Conservation (phyloP, 306 rosid species). For the Cyamopsis tetragonoloba region DNA sequence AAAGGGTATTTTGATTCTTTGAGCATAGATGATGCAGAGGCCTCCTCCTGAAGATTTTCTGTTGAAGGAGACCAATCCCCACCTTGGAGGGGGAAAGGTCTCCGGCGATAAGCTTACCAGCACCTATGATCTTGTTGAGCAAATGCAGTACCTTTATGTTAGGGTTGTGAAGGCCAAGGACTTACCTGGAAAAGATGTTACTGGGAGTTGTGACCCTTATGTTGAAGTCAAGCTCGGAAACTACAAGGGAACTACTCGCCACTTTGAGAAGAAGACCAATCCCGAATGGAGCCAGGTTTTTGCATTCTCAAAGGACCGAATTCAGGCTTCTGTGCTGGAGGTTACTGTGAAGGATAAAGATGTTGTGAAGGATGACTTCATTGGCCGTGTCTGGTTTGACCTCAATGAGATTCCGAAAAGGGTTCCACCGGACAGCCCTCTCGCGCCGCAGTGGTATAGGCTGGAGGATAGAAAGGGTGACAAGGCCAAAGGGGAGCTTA, state of each 20-base stretch:
- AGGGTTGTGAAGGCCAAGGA: conserved; percentile 92
- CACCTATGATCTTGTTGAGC: conserved; percentile 98
- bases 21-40: conserved; percentile 72
- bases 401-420: conserved; percentile 85
- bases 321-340: conserved; percentile 82
- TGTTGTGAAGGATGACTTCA: conserved; percentile 80
- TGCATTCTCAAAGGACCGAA: conserved; percentile 83
- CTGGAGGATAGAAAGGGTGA: conserved; percentile 66
- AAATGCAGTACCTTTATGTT: conserved; percentile 97
- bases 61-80: conserved; percentile 96
- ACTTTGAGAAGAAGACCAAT: conserved; percentile 86
- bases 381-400: conserved; percentile 73
- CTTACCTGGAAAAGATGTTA: conserved; percentile 73
- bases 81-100: conserved; percentile 90
- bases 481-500: conserved; percentile 84
- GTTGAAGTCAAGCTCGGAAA: conserved; percentile 86
- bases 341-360: conserved; percentile 92
- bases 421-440: conserved; percentile 94
- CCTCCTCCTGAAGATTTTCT: conserved; percentile 87
- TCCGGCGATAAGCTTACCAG: conserved; percentile 86
- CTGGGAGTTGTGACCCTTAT: conserved; percentile 95
- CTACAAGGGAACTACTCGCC: conserved; percentile 90
- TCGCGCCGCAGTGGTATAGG: conserved; percentile 95
- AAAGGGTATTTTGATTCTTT: conserved; percentile 28
- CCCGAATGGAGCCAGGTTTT: conserved; percentile 98